Conservation (phyloP, 176 grass and related monocot species). For the Oryza brachyantha region DNA sequence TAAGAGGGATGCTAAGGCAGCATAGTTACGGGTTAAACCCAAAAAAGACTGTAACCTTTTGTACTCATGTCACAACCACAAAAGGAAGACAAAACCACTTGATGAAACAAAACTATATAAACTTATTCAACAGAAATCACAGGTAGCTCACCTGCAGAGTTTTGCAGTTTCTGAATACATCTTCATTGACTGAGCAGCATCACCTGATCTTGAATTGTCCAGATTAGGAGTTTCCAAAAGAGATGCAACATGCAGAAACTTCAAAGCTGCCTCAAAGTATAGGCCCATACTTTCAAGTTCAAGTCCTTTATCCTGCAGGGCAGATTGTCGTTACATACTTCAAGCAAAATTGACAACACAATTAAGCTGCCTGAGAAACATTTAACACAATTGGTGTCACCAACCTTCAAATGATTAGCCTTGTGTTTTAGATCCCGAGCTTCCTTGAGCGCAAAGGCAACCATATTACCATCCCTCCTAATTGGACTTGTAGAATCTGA, state of each 20-base stretch:
- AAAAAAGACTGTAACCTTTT: conserved; percentile 5
- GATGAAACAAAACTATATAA: not conserved
- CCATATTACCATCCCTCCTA: conserved; percentile 52
- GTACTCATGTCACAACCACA: conserved; percentile 6
- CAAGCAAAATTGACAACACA: conserved; percentile 14
- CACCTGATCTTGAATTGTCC: conserved; percentile 54
- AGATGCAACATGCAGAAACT: conserved; percentile 76
- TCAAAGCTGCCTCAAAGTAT: conserved; percentile 88
- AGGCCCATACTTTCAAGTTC: conserved; percentile 64
- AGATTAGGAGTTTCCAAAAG: conserved; percentile 63
- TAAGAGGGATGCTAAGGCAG: conserved; percentile 4
- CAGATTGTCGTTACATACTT: conserved; percentile 30
- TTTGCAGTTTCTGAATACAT: conserved; percentile 91
- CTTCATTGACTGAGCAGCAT: conserved; percentile 56
- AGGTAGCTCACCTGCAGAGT: conserved; percentile 70
- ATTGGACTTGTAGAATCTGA: conserved; percentile 46
- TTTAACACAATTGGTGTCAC: not conserved
- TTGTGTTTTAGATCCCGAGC: conserved; percentile 80
- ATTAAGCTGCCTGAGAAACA: conserved; percentile 31
- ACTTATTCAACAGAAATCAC: conserved; percentile 3
- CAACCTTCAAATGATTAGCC: conserved; percentile 80
- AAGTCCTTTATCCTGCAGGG: conserved; percentile 56
- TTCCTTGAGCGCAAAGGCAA: conserved; percentile 66
- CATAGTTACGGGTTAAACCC: not conserved
- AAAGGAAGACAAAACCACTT: not conserved